Evolutionary conservation across 345 rosid genomes (phyloP).

Genomic region (Camelina hispida): DNA sequence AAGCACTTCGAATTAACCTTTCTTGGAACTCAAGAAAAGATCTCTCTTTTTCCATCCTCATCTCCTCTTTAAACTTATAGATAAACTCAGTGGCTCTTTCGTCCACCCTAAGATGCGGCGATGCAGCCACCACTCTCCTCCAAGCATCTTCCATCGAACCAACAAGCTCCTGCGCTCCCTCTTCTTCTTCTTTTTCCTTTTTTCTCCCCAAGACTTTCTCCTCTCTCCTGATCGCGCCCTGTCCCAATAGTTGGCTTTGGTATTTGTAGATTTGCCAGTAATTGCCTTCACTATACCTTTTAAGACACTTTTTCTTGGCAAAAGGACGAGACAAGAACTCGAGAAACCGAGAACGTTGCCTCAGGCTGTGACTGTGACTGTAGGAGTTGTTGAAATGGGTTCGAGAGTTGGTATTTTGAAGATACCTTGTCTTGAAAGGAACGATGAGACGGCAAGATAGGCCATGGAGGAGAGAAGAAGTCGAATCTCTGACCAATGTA

Average conservation of each 20-base stretch:
- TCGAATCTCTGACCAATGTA: conserved; percentile 47
- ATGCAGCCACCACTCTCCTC: conserved; percentile 64
- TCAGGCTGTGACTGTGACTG: not conserved
- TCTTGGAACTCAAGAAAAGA: conserved; percentile 63
- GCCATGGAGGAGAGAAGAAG: conserved; percentile 48
- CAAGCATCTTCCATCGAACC: conserved; percentile 72
- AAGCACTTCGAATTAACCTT: conserved; percentile 63
- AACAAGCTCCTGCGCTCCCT: conserved; percentile 21
- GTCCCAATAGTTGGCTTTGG: conserved; percentile 27
- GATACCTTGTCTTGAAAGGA: conserved; percentile 48
- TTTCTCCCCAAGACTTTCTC: not conserved
- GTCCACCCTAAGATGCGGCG: conserved; percentile 76
- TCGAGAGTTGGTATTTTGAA: conserved; percentile 8
- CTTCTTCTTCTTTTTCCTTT: conserved; percentile 22
- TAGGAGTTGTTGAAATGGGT: conserved; percentile 6
- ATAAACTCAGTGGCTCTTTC: conserved; percentile 77
- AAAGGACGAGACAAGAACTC: conserved; percentile 43
- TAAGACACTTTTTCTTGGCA: conserved; percentile 1
- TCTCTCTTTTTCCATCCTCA: conserved; percentile 63
- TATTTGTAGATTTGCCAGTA: conserved; percentile 31
- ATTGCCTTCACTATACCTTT: conserved; percentile 22
- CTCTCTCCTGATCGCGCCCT: not conserved
- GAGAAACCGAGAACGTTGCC: not conserved
- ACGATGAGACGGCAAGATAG: conserved; percentile 47
- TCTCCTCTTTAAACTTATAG: conserved; percentile 54